Percentiles rank a stretch among this genome's conserved stretches.
Evolutionary conservation across 2,329 filamentous ascomycete species (phyloP).

Genomic region (Alternaria hordeiaustralica): DNA sequence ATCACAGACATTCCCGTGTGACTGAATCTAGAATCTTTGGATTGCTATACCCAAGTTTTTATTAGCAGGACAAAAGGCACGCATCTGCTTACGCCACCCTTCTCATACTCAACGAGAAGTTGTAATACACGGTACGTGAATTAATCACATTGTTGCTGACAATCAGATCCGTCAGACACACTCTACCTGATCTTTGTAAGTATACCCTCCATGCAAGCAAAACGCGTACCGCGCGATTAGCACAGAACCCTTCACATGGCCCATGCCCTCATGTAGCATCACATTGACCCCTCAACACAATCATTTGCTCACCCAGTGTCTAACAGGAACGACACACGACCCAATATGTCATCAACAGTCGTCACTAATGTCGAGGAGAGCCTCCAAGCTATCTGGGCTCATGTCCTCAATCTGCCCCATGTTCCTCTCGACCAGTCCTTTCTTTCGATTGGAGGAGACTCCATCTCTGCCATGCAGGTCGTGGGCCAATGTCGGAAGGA

Average conservation of each 20-base stretch:
- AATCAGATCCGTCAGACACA: conserved; percentile 14
- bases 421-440: conserved; percentile 46
- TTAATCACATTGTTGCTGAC: conserved; percentile 6
- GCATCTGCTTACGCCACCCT: not conserved
- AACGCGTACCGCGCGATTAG: not conserved
- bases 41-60: not conserved
- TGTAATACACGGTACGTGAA: conserved; percentile 5
- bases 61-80: not conserved
- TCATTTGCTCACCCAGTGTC: not conserved
- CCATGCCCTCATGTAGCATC: not conserved
- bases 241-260: not conserved
- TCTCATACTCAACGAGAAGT: not conserved
- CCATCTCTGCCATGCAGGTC: conserved; percentile 59
- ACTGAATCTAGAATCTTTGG: not conserved
- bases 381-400: conserved; percentile 38
- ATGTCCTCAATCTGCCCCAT: conserved; percentile 39
- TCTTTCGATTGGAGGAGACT: conserved; percentile 56
- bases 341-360: conserved; percentile 9
- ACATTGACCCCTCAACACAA: not conserved
- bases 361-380: conserved; percentile 21
- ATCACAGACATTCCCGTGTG: conserved; percentile 9
- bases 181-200: conserved; percentile 15
- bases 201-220: not conserved
- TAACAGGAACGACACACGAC: conserved; percentile 4
- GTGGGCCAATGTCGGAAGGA: conserved; percentile 55